Conservation (phyloP, 1,284 basidiomycete genomes). For the Inonotus obliquus region DNA sequence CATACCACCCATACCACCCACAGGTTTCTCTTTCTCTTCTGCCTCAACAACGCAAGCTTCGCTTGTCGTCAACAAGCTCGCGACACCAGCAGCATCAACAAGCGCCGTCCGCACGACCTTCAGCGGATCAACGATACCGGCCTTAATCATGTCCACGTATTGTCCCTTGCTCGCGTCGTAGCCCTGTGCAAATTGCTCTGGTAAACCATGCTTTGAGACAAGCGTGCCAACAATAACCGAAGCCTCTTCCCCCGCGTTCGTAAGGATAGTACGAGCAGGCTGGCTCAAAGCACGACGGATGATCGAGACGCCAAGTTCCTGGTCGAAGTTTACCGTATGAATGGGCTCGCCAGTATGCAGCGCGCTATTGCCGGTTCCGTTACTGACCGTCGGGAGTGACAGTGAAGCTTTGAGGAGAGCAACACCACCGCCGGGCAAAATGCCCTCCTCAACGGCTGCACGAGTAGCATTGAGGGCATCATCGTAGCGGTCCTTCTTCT, state of each 20-base stretch:
- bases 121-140: constrained; percentile 91
- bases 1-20: constrained; percentile 57
- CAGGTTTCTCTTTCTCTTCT: constrained; percentile 75
- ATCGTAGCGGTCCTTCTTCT: constrained; percentile 99
- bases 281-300: constrained; percentile 85
- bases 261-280: constrained; percentile 86
- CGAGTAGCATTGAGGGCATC: constrained; percentile 97
- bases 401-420: constrained; percentile 89
- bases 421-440: constrained; percentile 93
- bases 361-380: constrained; percentile 34
- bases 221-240: constrained; percentile 90
- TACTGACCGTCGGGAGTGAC: constrained; percentile 60
- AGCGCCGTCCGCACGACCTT: constrained; percentile 92
- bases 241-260: constrained; percentile 94
- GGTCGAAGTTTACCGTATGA: constrained; percentile 91
- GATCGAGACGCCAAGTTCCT: constrained; percentile 93
- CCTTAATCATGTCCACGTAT: constrained; percentile 92
- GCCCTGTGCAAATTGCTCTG: constrained; percentile 78
- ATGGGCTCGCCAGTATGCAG: constrained; percentile 59
- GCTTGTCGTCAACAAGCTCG: constrained; percentile 87
- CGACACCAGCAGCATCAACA: constrained; percentile 86
- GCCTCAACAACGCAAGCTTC: constrained; percentile 93
- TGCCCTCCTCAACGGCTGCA: constrained; percentile 97
- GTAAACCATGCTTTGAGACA: constrained; percentile 58
- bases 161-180: constrained; percentile 92